Evolutionary conservation across 73 alveolate genomes (phyloP), one percentile per base, ranked within the genome.

Genomic region (Vitrella brassicaformis): DNA sequence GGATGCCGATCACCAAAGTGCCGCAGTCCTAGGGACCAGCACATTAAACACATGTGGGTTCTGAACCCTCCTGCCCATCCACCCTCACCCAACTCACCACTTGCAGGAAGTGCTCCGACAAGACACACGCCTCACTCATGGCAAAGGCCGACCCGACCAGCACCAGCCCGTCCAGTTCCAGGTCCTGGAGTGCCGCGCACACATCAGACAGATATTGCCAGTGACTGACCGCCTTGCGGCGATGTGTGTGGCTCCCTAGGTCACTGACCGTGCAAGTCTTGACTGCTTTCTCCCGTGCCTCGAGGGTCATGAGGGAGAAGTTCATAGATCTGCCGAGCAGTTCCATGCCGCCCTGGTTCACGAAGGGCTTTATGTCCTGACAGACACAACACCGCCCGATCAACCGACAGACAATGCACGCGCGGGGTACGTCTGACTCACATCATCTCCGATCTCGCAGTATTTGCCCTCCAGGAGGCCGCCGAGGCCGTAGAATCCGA

Each of bases 101-200:
- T 14, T 39, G 56, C 26, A 85, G 28, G 87, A 90, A 87, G 82
- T 90, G 71, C 27, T 90, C 89, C n/a, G 94, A 68, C 14, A 90
- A 78, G 10, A 46, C 47, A 27, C 82, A 81, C n/a, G 91, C 88
- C 74, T 90, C 96, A 19, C 94, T 85, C 8, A 88, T 76, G 31
- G 94, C 72, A 31, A 87, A 94, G 71, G 96, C 81, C 19, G 96
- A 93, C 22, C 96, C 96, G n/a, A 85, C 83, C 0, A 90, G 79
- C 66, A 90, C 92, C 47, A 90, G 84, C 18, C 96, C 96, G 76
- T 81, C 86, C 18, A 90, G 78, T 25, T 64, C 73, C 30, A 80
- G 67, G 28, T 71, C 71, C 72, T 45, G 29, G n/a, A n/a, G n/a
- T n/a, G n/a, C n/a, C n/a, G n/a, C n/a, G n/a, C n/a, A n/a, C n/a